Base-by-base conservation (phyloP, 2,329 filamentous ascomycete species). In the Graphilbum ipis-grandicollis region DNA sequence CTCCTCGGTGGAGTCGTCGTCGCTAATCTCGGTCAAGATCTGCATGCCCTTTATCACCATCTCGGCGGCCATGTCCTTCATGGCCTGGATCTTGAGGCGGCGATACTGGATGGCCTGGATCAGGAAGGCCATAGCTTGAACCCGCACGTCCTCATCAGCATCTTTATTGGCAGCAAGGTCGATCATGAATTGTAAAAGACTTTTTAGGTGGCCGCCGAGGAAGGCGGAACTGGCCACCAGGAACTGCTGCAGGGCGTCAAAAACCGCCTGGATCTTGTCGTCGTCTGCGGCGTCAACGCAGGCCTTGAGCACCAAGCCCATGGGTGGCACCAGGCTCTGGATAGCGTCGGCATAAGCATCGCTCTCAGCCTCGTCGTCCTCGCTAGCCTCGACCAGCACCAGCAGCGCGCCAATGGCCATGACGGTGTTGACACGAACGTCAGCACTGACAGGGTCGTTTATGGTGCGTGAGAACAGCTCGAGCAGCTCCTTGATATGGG, bases 201-300 rank as follows among this genome's bases (percentile, higher is more conserved):
- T 84, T 53, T 79, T 83, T 52, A 98, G 83, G 61, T 94, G 86
- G 38, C 72, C 67, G 46, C 78, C 80, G 36, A 96, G 65, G 35
- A 96, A 71, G 33, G 82, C 72, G 22, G 83, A 79, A 54, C 94
- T 88, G 55, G 84, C 93, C 44, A 80, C 81, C 37, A 98, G 71
- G 50, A 94, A 77, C 35, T 83, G 90, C 64, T 96, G 90, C 71
- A 96, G 93, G 46, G 93, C 85, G 55, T 96, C 90, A 49, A 96
- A 98, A 19, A 84, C 75, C 53, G 88, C 77, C 65, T 88, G 83
- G 48, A 81, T 77, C 54, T 80, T 79, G 53, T 93, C 86, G 48
- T 94, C 86, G 48, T 94, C 80, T 39, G 72, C 71, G 39, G 71
- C 69, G 48, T 84, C 71, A 40, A 96, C 80, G 19, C 81, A 74